Percentiles rank a stretch among this genome's conserved stretches.
phyloP scores from a whole-genome alignment of 129 eudicot species.

The Gnaphalium uliginosum region DNA sequence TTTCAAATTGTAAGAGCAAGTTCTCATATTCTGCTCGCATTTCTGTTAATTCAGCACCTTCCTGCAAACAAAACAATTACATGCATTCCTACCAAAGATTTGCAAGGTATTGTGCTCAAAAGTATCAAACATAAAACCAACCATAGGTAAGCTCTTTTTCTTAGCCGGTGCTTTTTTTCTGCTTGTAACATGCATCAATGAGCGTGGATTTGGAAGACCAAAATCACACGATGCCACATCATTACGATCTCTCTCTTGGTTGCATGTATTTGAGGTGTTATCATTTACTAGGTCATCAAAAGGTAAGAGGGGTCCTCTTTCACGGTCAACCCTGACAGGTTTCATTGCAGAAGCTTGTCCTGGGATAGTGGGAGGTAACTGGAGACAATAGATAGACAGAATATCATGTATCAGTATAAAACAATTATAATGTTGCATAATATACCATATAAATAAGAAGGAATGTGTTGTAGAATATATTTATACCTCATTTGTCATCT shows the following conservation, averaged over 20 bases:
- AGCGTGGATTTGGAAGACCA: conserved; percentile 63
- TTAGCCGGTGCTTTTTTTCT: conserved; percentile 61
- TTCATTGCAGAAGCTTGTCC: conserved; percentile 56
- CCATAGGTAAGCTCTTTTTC: conserved; percentile 57
- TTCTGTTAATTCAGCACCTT: conserved; percentile 54
- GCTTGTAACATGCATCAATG: conserved; percentile 81
- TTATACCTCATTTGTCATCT: conserved; percentile 55
- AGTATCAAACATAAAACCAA: conserved; percentile 32
- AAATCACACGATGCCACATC: conserved; percentile 30
- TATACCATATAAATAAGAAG: not conserved
- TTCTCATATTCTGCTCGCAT: conserved; percentile 71
- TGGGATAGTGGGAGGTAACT: conserved; percentile 47
- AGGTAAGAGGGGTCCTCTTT: conserved; percentile 66
- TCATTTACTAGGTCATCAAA: conserved; percentile 77
- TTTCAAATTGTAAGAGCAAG: conserved; percentile 59
- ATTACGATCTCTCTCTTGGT: conserved; percentile 37
- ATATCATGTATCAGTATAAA: not conserved
- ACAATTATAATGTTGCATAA: conserved; percentile 15
- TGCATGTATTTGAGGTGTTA: conserved; percentile 32
- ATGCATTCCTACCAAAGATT: conserved; percentile 12
- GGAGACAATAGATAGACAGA: conserved; percentile 21
- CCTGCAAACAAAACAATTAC: conserved; percentile 49
- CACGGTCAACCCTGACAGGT: conserved; percentile 46
- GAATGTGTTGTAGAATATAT: conserved; percentile 12
- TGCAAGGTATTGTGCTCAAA: conserved; percentile 16